Percentiles rank a stretch among this genome's conserved stretches.
Evolutionary conservation across 2,329 filamentous ascomycete species (phyloP).

Genomic region (Karstenula rhodostoma): DNA sequence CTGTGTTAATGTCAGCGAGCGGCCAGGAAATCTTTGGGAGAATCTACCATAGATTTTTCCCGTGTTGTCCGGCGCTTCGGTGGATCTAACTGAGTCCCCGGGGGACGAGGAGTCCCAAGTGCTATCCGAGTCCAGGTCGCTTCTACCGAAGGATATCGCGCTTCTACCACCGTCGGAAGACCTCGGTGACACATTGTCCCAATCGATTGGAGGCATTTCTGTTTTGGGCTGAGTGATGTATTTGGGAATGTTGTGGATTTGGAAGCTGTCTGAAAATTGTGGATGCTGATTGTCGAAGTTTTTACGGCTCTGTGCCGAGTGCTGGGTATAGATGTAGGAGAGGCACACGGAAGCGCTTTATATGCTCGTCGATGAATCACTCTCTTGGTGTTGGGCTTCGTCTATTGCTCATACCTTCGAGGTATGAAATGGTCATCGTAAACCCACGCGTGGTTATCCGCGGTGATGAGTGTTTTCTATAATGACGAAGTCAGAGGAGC

Average conservation of each 20-base stretch:
- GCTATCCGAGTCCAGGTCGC: no score
- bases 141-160: no score
- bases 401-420: neutral
- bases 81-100: no score
- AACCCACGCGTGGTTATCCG: neutral
- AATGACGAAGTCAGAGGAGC: neutral
- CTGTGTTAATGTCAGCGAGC: no score
- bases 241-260: neutral
- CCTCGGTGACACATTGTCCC: no score
- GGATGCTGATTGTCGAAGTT: neutral
- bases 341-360: neutral
- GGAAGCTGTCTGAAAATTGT: neutral
- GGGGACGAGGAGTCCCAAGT: no score
- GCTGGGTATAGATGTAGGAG: neutral
- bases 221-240: neutral
- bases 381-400: neutral
- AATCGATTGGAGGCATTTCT: neutral
- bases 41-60: no score
- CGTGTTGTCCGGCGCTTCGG: no score
- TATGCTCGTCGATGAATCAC: neutral
- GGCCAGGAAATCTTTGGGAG: no score
- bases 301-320: neutral
- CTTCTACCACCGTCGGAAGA: no score
- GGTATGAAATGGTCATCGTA: neutral
- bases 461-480: neutral